Conservation (phyloP, 768 basidiomycete species). For the Mycena crocata region DNA sequence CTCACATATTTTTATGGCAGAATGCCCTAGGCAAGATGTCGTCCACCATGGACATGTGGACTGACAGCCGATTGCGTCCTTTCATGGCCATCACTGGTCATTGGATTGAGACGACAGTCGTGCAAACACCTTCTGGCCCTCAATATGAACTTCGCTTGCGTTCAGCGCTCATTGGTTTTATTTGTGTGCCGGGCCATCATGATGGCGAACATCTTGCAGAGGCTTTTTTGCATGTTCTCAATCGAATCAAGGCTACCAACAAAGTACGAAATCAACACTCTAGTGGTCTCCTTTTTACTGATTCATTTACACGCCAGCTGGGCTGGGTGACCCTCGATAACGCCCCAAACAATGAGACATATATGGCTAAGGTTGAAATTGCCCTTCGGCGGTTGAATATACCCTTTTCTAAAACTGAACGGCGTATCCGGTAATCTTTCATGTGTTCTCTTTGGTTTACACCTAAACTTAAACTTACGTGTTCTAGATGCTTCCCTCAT, state of each 20-base stretch:
- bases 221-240: conserved; percentile 44
- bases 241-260: conserved; percentile 37
- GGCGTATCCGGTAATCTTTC: too few species aligned
- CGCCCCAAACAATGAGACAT: too few species aligned
- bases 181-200: conserved; percentile 47
- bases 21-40: conserved; percentile 46
- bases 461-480: too few species aligned
- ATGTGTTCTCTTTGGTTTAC: too few species aligned
- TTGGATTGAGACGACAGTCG: conserved; percentile 44
- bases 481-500: conserved; percentile 12
- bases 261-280: conserved; percentile 32
- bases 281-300: too few species aligned
- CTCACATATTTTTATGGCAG: too few species aligned
- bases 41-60: conserved; percentile 50
- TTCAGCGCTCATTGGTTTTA: conserved; percentile 50
- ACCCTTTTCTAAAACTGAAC: too few species aligned
- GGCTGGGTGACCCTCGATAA: too few species aligned
- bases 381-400: too few species aligned
- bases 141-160: conserved; percentile 37
- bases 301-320: too few species aligned
- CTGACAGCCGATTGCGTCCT: conserved; percentile 45
- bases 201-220: conserved; percentile 48
- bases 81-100: conserved; percentile 58
- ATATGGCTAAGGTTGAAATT: too few species aligned
- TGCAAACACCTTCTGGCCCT: conserved; percentile 34